Base-by-base conservation (phyloP, 345 rosid genomes). In the Xanthoceras sorbifolium region DNA sequence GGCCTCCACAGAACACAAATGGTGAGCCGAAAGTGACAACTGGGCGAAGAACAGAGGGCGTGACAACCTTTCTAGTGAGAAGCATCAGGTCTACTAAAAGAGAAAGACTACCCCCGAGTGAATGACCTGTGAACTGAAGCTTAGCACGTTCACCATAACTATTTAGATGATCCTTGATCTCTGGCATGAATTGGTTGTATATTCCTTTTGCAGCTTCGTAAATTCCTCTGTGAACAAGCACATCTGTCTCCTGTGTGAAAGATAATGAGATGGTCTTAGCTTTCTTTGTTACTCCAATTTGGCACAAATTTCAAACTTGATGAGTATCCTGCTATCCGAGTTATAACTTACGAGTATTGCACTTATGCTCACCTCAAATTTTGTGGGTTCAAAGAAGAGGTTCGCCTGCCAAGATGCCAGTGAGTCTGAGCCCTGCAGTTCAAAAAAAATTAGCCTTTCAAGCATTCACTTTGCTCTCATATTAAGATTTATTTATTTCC, bases 191-290 rank as follows among this genome's bases (percentile, higher is more conserved):
- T 68, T 87, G 98, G 40, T 89, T 82, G 69, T 88, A 93, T 74
- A 93, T 87, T 68, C 98, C 98, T 82, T 93, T 95, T 52, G 99
- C 98, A 26, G 93, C 99, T 85, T 93, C 97, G 55, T 95, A 90
- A 77, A 94, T 93, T 83, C 99, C 98, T 85, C 98, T 89, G 72
- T 93, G 99, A 76, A 93, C 98, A 74, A 92, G 83, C 70, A 87
- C 94, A 64, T 90, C 92, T 6, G 92, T 92, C 12, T 77, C 92
- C 99, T 95, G 85, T 60, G 63, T 75, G 18, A 59, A n/a, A 59
- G 64, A 42, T 29, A 38, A 18, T 62, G 5, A 59, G 34, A 67
- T 31, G 32, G 26, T 72, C 28, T 20, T 38, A n/a, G 18, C 20
- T 25, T 20, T 20, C 70, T 28, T 31, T 48, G 42, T 46, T 23